Percentiles rank a stretch among this genome's conserved stretches.
These are phyloP conservation scores for Lachancea meyersii DNA, from an alignment of 805 yeast genomes.

Conservation along the genomic window DNA sequence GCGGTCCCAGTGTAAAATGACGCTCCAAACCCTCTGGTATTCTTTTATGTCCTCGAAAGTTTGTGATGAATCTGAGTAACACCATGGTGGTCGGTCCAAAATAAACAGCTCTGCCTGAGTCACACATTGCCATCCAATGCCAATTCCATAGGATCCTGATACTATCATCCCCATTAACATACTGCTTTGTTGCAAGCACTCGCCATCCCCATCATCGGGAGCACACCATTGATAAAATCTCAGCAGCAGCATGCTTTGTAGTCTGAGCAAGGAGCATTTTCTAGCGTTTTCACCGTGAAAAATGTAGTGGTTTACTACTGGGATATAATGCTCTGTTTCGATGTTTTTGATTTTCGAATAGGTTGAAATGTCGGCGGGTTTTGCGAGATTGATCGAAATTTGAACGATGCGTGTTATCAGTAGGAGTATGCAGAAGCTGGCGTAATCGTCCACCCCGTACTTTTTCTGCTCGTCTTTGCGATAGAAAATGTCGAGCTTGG, in stretches of 20 bases:
- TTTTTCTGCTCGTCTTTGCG: background rate
- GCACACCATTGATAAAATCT: conserved; percentile 32
- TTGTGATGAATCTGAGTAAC: background rate
- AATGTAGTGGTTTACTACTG: conserved; percentile 22
- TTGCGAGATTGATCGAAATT: conserved; percentile 21
- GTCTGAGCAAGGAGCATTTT: conserved; percentile 26
- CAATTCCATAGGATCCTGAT: conserved; percentile 26
- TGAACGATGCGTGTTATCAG: conserved; percentile 23
- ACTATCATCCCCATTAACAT: conserved; percentile 27
- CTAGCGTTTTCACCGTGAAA: conserved; percentile 23
- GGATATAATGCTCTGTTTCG: conserved; percentile 21
- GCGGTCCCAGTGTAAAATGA: conserved; percentile 29
- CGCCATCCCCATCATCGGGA: conserved; percentile 32
- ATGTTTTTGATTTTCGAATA: conserved; percentile 12
- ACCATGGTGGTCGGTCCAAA: conserved; percentile 7
- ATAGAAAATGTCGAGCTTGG: background rate
- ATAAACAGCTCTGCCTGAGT: conserved; percentile 14
- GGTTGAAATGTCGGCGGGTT: conserved; percentile 5
- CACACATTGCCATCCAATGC: conserved; percentile 24
- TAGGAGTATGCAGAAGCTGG: conserved; percentile 20
- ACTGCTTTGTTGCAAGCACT: conserved; percentile 24
- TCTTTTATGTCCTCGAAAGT: conserved; percentile 11
- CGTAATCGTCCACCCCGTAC: conserved; percentile 18
- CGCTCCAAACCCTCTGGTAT: conserved; percentile 24
- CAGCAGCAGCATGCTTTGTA: conserved; percentile 25